phyloP scores from a whole-genome alignment of 2,329 filamentous ascomycete genomes.

The Dothideomycetes sp. region DNA sequence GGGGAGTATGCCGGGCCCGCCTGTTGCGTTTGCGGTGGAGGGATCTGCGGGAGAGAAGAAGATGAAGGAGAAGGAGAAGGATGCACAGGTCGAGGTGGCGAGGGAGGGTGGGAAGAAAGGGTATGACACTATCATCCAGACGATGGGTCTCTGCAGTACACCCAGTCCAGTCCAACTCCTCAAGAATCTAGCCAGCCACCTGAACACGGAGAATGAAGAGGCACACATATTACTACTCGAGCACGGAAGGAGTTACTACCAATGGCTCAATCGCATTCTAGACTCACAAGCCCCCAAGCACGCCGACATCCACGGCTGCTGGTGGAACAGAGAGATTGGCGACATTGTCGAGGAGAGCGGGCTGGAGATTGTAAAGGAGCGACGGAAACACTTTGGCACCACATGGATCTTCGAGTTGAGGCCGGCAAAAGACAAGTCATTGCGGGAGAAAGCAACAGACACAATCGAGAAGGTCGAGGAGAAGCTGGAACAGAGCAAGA shows the following conservation, averaged over 20 bases:
- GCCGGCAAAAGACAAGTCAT: conserved; percentile 15
- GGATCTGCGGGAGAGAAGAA: background rate
- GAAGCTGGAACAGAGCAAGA: too few species aligned
- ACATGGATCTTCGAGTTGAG: conserved; percentile 39
- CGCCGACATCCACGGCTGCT: conserved; percentile 39
- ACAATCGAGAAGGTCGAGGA: too few species aligned
- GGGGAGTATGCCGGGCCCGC: conserved; percentile 31
- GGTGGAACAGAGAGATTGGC: conserved; percentile 43
- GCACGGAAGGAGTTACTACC: conserved; percentile 36
- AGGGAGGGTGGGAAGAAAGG: conserved; percentile 18
- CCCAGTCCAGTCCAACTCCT: conserved; percentile 32
- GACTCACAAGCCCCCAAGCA: conserved; percentile 36
- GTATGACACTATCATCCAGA: conserved; percentile 40
- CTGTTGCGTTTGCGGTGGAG: conserved; percentile 11
- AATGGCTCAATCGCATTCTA: conserved; percentile 36
- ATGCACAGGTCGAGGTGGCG: background rate
- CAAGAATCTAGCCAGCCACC: conserved; percentile 28
- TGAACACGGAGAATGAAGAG: conserved; percentile 29
- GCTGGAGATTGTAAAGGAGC: conserved; percentile 34
- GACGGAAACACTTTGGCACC: conserved; percentile 37
- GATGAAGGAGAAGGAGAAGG: background rate
- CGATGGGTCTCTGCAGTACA: conserved; percentile 41
- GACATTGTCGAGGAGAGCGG: conserved; percentile 36
- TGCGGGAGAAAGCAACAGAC: too few species aligned
- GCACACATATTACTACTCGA: conserved; percentile 37